A percentile compares a stretch with the other conserved stretches of the same genome.
phyloP scores from a whole-genome alignment of 208 protist genomes.

The Acanthamoeba castellanii region DNA sequence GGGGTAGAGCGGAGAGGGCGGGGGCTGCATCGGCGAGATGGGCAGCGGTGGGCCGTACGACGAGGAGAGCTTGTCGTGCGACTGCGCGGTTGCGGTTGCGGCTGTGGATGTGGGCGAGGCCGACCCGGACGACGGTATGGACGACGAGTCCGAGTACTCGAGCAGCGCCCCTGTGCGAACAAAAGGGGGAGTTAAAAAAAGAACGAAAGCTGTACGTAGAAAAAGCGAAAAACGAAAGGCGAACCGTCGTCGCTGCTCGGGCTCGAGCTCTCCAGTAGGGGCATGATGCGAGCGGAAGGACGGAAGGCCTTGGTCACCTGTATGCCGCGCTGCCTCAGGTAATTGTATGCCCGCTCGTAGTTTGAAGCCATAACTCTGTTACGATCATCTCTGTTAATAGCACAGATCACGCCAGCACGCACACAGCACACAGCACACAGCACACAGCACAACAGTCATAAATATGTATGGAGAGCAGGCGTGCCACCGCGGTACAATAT shows the following conservation, averaged over 20 bases:
- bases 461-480: not conserved
- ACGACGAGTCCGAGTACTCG: not conserved
- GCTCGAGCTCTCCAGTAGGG: not conserved
- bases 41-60: not conserved
- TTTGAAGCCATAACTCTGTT: not conserved
- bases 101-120: not conserved
- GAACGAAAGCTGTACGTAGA: no score
- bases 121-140: not conserved
- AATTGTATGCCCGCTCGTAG: not conserved
- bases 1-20: not conserved
- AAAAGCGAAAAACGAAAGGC: not conserved
- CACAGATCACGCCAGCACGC: no score
- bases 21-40: not conserved
- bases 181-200: no score
- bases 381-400: no score
- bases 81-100: no score
- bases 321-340: not conserved
- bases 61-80: no score
- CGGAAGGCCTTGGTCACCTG: not conserved
- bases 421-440: no score
- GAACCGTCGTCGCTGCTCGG: not conserved
- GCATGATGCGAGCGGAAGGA: not conserved
- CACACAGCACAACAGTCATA: no score
- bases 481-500: no score
- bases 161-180: no score